Evolutionary conservation across 2,329 filamentous ascomycete species (phyloP).

Genomic region (Xylaria sp.): DNA sequence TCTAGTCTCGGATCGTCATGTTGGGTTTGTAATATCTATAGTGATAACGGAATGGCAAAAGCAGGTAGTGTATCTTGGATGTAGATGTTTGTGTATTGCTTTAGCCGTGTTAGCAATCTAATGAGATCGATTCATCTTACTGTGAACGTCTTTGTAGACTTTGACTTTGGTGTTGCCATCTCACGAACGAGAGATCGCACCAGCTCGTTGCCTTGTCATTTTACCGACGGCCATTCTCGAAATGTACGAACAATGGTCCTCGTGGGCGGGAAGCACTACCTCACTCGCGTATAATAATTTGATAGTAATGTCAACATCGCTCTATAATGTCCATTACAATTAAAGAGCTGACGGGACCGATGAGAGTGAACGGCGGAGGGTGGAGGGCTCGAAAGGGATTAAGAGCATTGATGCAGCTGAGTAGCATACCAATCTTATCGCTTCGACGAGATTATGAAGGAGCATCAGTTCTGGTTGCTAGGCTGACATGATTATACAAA

Average conservation of each 20-base stretch:
- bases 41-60: neutral
- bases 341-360: neutral
- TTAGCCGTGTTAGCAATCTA: slow-evolving; percentile 9
- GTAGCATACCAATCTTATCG: neutral
- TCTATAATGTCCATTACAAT: neutral
- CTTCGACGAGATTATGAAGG: neutral
- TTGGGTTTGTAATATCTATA: neutral
- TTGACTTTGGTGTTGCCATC: neutral
- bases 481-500: slow-evolving; percentile 4
- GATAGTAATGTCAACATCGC: neutral
- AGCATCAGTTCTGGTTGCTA: neutral
- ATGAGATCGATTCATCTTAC: slow-evolving; percentile 4
- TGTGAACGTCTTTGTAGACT: neutral
- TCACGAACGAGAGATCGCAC: neutral
- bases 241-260: neutral
- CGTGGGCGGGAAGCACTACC: neutral
- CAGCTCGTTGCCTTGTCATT: too few relatives aligned
- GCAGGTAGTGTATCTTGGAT: neutral
- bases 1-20: neutral
- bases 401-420: neutral
- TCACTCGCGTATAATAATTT: neutral
- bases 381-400: neutral
- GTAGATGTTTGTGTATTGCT: neutral
- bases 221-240: neutral
- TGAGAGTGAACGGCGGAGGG: neutral